Percentiles rank a stretch among this genome's conserved stretches.
These are phyloP conservation scores for Wickerhamiella infanticola DNA, from an alignment of 1,139 yeast species.

Conservation along the genomic window DNA sequence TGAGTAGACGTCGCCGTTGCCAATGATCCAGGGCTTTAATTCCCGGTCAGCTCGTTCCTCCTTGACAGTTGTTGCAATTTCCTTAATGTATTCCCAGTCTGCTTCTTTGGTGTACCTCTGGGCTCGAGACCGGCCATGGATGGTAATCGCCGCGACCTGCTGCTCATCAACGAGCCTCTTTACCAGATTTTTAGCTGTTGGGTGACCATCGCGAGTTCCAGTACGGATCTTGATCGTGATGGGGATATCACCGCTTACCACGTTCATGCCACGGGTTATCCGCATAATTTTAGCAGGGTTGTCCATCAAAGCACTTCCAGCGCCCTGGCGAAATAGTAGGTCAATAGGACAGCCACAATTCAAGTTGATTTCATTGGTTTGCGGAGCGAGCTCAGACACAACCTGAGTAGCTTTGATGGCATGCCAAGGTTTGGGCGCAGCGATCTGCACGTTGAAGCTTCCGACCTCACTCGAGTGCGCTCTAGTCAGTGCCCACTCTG, in stretches of 20 bases:
- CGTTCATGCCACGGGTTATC: slow-evolving; percentile 77
- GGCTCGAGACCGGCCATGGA: slow-evolving; percentile 93
- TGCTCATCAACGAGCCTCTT: slow-evolving; percentile 57
- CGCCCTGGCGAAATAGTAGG: slow-evolving; percentile 78
- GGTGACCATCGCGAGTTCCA: slow-evolving; percentile 73
- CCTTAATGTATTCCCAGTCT: slow-evolving; percentile 78
- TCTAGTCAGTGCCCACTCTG: slow-evolving; percentile 96
- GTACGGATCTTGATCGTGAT: slow-evolving; percentile 84
- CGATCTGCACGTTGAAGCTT: slow-evolving; percentile 88
- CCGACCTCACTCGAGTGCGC: slow-evolving; percentile 73
- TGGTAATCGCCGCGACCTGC: slow-evolving; percentile 77
- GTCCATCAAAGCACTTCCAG: slow-evolving; percentile 87
- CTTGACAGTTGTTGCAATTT: slow-evolving; percentile 55
- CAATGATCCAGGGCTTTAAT: slow-evolving; percentile 39
- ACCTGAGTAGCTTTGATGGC: slow-evolving; percentile 85
- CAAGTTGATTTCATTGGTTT: slow-evolving; percentile 62
- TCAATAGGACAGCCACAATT: slow-evolving; percentile 98
- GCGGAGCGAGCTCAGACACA: slow-evolving; percentile 36
- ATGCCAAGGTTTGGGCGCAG: slow-evolving; percentile 86
- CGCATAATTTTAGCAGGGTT: slow-evolving; percentile 70
- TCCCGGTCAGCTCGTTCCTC: slow-evolving; percentile 30
- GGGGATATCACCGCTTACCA: slow-evolving; percentile 77
- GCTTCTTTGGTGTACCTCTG: slow-evolving; percentile 87
- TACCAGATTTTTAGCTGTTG: slow-evolving; percentile 68
- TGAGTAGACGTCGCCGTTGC: slow-evolving; percentile 86